Percentiles rank a stretch among this genome's conserved stretches.
These are phyloP conservation scores for Grammothele lineata DNA, from an alignment of 768 basidiomycete genomes.

Conservation along the genomic window DNA sequence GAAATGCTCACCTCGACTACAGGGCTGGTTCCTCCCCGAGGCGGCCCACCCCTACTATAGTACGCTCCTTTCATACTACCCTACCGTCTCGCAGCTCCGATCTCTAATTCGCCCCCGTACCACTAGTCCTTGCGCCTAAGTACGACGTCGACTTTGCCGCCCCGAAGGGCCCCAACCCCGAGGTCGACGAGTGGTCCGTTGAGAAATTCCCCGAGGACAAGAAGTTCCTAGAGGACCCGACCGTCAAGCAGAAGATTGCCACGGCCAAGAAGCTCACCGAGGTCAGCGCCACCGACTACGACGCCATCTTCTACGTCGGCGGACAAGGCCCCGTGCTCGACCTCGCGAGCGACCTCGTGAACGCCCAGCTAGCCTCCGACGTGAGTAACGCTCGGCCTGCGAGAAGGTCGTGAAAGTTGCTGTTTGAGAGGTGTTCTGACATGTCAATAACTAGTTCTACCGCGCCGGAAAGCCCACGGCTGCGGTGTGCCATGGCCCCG, in stretches of 20 bases:
- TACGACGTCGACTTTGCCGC: slow-evolving; percentile 42
- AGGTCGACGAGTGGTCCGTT: slow-evolving; percentile 57
- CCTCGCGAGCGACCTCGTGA: slow-evolving; percentile 51
- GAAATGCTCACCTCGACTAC: background rate
- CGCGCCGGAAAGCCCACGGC: slow-evolving; percentile 58
- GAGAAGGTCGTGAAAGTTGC: too few relatives aligned
- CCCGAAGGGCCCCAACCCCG: slow-evolving; percentile 57
- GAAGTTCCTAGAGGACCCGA: slow-evolving; percentile 56
- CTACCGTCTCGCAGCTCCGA: too few relatives aligned
- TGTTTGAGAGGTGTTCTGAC: too few relatives aligned
- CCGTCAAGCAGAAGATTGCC: slow-evolving; percentile 44
- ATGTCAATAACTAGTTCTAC: slow-evolving; percentile 71
- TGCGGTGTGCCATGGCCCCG: slow-evolving; percentile 81
- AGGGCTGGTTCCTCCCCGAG: slow-evolving; percentile 81
- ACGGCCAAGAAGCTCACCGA: slow-evolving; percentile 58
- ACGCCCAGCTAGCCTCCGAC: slow-evolving; percentile 54
- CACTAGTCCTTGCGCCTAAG: slow-evolving; percentile 29
- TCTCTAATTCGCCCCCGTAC: too few relatives aligned
- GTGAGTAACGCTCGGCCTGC: too few relatives aligned
- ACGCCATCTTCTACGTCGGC: slow-evolving; percentile 74
- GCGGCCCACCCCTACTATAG: slow-evolving; percentile 32
- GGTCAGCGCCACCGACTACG: slow-evolving; percentile 57
- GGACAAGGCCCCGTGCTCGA: slow-evolving; percentile 79
- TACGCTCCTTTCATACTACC: too few relatives aligned
- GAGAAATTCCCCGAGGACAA: slow-evolving; percentile 51